These are phyloP conservation scores for Eutypella sp. DNA, from an alignment of 2,329 filamentous ascomycete genomes.

Conservation along the genomic window DNA sequence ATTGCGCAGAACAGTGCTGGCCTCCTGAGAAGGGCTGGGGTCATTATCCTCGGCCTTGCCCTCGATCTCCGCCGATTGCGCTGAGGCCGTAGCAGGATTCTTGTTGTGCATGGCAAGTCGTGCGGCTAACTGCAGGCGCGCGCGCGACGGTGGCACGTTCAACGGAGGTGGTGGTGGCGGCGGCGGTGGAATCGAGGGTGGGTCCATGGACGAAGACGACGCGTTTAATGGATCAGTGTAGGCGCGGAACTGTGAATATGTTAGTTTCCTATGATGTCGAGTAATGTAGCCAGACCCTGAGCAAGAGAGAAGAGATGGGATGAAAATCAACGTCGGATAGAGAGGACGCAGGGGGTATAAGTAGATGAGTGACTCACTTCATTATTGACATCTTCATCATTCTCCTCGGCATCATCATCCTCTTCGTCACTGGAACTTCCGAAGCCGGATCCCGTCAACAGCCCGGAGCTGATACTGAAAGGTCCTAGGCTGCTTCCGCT, in stretches of 20 bases:
- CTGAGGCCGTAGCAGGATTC: constrained; percentile 42
- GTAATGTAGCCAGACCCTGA: neutral
- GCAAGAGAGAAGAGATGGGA: neutral
- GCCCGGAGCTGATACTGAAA: constrained; percentile 68
- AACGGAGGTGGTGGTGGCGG: constrained; percentile 70
- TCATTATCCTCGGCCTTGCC: constrained; percentile 34
- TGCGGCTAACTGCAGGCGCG: constrained; percentile 84
- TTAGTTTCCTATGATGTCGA: neutral
- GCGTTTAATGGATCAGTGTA: constrained; percentile 52
- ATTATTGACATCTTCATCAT: constrained; percentile 67
- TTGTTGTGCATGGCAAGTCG: constrained; percentile 73
- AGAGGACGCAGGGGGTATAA: too few species aligned
- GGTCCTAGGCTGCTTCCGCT: constrained; percentile 62
- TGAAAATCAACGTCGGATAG: neutral
- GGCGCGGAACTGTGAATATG: constrained; percentile 46
- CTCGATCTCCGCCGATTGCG: constrained; percentile 34
- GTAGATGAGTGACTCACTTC: constrained; percentile 51
- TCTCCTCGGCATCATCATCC: constrained; percentile 87
- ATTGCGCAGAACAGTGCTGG: constrained; percentile 23
- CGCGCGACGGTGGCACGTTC: constrained; percentile 81
- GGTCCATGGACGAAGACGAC: constrained; percentile 44
- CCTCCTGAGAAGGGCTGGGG: constrained; percentile 12
- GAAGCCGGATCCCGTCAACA: constrained; percentile 76
- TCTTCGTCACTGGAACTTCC: constrained; percentile 94
- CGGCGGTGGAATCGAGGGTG: constrained; percentile 54